Percentiles rank a stretch among this genome's conserved stretches.
Evolutionary conservation across 805 yeast species (phyloP).

Genomic region (Metschnikowia kofuensis): DNA sequence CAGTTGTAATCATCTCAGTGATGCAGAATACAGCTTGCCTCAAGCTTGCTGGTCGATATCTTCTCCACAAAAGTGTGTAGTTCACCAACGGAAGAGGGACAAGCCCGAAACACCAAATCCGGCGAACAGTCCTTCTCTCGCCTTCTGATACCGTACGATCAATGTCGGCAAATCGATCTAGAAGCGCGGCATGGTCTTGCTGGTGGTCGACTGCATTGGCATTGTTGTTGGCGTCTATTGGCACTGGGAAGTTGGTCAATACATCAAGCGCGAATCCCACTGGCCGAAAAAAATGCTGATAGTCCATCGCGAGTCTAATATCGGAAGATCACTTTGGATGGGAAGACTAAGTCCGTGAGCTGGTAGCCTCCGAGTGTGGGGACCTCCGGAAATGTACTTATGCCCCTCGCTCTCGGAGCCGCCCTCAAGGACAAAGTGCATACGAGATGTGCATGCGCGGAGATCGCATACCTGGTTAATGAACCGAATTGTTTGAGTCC

Average conservation of each 20-base stretch:
- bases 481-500: too few species aligned
- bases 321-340: too few species aligned
- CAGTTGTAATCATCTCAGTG: not conserved
- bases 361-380: too few species aligned
- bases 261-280: constrained; percentile 6
- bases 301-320: not conserved
- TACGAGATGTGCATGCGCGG: too few species aligned
- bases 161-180: not conserved
- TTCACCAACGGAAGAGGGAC: constrained; percentile 16
- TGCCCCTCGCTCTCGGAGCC: too few species aligned
- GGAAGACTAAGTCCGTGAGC: too few species aligned
- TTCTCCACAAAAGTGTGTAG: constrained; percentile 14
- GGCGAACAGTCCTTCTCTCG: not conserved
- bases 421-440: too few species aligned
- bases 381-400: too few species aligned
- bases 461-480: too few species aligned
- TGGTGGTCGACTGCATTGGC: not conserved
- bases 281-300: constrained; percentile 6
- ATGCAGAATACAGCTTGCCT: not conserved
- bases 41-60: constrained; percentile 6
- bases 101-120: constrained; percentile 7
- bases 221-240: not conserved
- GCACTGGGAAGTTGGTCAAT: not conserved
- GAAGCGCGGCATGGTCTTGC: not conserved
- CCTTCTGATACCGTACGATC: not conserved